Conservation (phyloP, 164 flowering plant genomes). For the Liriodendron chinense region DNA sequence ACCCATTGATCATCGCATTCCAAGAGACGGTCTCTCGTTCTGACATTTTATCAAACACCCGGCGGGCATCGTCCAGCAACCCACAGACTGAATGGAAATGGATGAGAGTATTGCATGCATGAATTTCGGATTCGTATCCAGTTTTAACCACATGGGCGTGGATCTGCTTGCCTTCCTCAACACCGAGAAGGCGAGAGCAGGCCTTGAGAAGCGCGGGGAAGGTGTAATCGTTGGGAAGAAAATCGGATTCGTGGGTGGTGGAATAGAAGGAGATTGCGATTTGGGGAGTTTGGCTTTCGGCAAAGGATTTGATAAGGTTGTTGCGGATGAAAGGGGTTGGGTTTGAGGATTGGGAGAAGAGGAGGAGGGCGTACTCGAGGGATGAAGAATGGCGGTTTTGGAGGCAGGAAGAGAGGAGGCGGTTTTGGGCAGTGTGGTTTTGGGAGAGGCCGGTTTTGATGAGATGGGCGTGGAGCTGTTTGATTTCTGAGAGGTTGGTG, state of each 20-base stretch:
- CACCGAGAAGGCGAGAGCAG: slow-evolving; percentile 13
- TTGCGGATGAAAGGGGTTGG: slow-evolving; percentile 11
- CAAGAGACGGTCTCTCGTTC: slow-evolving; percentile 22
- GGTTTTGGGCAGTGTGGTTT: slow-evolving; percentile 9
- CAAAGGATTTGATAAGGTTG: slow-evolving; percentile 11
- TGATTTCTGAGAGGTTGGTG: slow-evolving; percentile 3
- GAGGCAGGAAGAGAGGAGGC: slow-evolving; percentile 12
- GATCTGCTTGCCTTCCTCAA: slow-evolving; percentile 16
- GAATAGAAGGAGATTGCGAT: slow-evolving; percentile 16
- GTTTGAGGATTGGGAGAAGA: slow-evolving; percentile 8
- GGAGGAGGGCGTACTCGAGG: slow-evolving; percentile 13
- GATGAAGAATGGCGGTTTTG: slow-evolving; percentile 8
- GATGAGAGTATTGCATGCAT: slow-evolving; percentile 48
- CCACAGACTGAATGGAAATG: slow-evolving; percentile 44
- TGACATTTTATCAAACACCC: slow-evolving; percentile 18
- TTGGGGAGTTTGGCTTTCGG: slow-evolving; percentile 12
- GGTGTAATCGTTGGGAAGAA: slow-evolving; percentile 16
- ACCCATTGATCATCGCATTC: slow-evolving; percentile 48
- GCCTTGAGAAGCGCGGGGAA: slow-evolving; percentile 17
- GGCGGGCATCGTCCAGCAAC: slow-evolving; percentile 7
- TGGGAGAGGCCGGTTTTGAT: slow-evolving; percentile 38
- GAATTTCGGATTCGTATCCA: slow-evolving; percentile 14
- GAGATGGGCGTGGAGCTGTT: slow-evolving; percentile 46
- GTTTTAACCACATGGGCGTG: slow-evolving; percentile 19
- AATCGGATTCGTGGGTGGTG: slow-evolving; percentile 10